A percentile compares a stretch with the other conserved stretches of the same genome.
phyloP scores from a whole-genome alignment of 495 filamentous ascomycete species.

The Melanomma pulvis-pyrius region DNA sequence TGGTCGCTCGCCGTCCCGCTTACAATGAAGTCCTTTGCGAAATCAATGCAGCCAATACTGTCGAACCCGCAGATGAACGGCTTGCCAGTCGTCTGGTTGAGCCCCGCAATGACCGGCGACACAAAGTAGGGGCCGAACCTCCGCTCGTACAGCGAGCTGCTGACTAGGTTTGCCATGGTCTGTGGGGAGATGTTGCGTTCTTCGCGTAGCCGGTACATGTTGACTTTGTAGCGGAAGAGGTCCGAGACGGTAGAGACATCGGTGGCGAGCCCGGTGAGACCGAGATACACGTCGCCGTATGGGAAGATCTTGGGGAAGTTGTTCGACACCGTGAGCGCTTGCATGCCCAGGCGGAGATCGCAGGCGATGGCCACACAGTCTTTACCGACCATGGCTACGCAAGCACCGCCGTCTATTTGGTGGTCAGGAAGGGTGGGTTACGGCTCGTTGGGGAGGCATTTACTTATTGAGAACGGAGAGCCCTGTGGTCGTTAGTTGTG shows the following conservation, averaged over 20 bases:
- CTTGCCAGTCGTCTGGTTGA: conserved; percentile 87
- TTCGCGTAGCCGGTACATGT: conserved; percentile 98
- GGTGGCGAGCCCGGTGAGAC: conserved; percentile 92
- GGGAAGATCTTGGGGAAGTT: conserved; percentile 99
- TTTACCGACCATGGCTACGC: conserved; percentile 98
- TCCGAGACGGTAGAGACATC: conserved; percentile 94
- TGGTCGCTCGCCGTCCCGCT: conserved; percentile 94
- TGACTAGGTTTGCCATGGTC: conserved; percentile 95
- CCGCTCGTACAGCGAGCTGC: conserved; percentile 84
- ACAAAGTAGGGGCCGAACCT: conserved; percentile 97
- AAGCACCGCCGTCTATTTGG: conserved; percentile 83
- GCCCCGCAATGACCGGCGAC: conserved; percentile 87
- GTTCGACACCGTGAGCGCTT: conserved; percentile 95
- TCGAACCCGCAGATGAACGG: conserved; percentile 99
- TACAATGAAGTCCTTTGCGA: conserved; percentile 99
- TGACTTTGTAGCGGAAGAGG: conserved; percentile 98
- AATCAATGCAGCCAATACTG: conserved; percentile 98
- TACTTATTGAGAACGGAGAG: conserved; percentile 41
- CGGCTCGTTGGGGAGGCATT: background rate
- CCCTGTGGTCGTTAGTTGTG: conserved; percentile 30
- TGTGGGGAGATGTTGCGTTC: conserved; percentile 91
- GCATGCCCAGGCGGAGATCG: conserved; percentile 95
- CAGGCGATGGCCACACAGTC: conserved; percentile 99
- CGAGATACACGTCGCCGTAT: conserved; percentile 95
- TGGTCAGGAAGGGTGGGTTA: conserved; percentile 20